Percentiles rank a stretch among this genome's conserved stretches.
Conservation (phyloP, 2,329 filamentous ascomycete species). For the Camillea tinctor region DNA sequence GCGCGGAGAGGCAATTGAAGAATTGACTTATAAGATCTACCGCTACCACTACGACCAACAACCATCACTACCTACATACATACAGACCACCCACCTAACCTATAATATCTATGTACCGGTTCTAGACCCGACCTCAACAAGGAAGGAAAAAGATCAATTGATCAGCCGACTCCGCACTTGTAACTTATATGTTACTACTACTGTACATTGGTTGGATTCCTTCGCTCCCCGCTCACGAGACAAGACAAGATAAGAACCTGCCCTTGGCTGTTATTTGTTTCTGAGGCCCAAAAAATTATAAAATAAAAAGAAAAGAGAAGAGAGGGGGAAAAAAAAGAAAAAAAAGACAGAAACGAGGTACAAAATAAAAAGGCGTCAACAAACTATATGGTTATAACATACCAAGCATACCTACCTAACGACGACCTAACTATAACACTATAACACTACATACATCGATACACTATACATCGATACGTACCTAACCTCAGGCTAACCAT, state of each 20-base stretch:
- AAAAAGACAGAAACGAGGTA: background rate
- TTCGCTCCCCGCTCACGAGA: background rate
- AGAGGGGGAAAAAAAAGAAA: slow-evolving; percentile 2
- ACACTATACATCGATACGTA: too few species aligned
- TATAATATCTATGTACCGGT: background rate
- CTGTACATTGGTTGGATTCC: slow-evolving; percentile 5
- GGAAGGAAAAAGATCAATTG: slow-evolving; percentile 5
- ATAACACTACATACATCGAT: too few species aligned
- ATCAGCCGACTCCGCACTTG: slow-evolving; percentile 22
- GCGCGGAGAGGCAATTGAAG: too few species aligned
- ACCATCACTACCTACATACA: too few species aligned
- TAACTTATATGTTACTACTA: slow-evolving; percentile 5
- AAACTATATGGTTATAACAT: too few species aligned
- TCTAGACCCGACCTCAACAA: background rate
- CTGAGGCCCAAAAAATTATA: slow-evolving; percentile 10
- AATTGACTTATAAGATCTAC: too few species aligned
- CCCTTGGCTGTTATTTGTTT: background rate
- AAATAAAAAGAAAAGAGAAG: slow-evolving; percentile 1
- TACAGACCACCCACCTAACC: too few species aligned
- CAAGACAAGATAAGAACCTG: background rate
- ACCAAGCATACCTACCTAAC: too few species aligned
- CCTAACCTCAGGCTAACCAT: background rate
- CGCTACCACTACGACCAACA: too few species aligned
- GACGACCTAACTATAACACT: too few species aligned
- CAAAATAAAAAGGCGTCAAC: background rate